phyloP scores from a whole-genome alignment of 257 asterid genomes.

The Solanum pinnatisectum region DNA sequence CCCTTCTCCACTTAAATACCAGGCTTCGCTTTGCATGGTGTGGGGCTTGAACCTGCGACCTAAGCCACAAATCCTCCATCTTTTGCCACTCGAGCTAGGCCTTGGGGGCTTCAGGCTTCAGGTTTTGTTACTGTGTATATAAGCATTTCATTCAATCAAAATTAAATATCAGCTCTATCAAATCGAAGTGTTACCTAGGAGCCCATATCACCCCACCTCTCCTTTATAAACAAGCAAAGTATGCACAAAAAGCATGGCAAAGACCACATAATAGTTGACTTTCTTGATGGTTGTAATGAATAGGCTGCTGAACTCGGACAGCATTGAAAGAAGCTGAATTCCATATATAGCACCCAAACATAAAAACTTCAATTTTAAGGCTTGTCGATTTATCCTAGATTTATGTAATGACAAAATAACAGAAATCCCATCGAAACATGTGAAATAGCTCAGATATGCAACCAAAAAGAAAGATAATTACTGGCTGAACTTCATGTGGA shows the following conservation, averaged over 20 bases:
- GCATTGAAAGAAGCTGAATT: background rate
- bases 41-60: too few relatives aligned
- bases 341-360: background rate
- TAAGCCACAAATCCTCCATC: too few relatives aligned
- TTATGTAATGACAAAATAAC: background rate
- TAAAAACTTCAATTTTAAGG: background rate
- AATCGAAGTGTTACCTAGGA: background rate
- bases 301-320: background rate
- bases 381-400: background rate
- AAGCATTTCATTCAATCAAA: background rate
- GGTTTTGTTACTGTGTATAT: background rate
- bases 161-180: background rate
- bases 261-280: background rate
- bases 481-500: constrained; percentile 98
- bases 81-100: too few relatives aligned
- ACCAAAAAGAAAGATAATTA: constrained; percentile 10
- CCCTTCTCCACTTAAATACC: too few relatives aligned
- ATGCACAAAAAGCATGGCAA: background rate
- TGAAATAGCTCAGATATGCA: background rate
- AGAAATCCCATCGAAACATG: background rate
- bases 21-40: too few relatives aligned
- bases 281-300: background rate
- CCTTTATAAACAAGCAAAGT: background rate
- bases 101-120: background rate
- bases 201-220: background rate